Base-by-base conservation (phyloP, 2,329 filamentous ascomycete genomes). In the Sphaerulina musiva region DNA sequence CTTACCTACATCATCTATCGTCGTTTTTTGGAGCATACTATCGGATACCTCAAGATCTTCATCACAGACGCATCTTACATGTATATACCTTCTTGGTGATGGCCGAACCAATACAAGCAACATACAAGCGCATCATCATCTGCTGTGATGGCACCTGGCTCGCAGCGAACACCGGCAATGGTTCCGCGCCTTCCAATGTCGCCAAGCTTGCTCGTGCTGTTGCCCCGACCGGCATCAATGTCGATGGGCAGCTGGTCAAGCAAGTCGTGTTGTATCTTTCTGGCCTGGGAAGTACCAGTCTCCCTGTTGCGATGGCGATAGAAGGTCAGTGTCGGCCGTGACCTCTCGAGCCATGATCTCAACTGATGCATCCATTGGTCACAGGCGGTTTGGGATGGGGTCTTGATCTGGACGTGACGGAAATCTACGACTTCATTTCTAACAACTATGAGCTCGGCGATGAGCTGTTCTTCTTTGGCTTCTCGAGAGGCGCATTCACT, bases 361-460 rank as follows among this genome's bases (percentile, higher is more conserved):
- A 20, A 20, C 20, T 20, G 20, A 20, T 20, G 20, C 20, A 20
- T 20, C 20, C 20, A 4, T 20, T 20, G 20, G 2, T 20, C 20
- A 20, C 20, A 41, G 56, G 56, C 7, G 55, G 52, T 23, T 6
- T 58, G 9, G 55, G 52, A 42, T 54, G 43, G 48, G 74, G 74
- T 4, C 65, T 77, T 4, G 66, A 66, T 5, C 70, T 74, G 29
- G 72, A 73, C 40, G 71, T 77, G 7, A 66, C 72, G 14, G 68
- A 74, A 59, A 69, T 65, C 0, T 76, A 78, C 53, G 72, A 70
- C 10, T 78, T 78, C 59, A 65, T 78, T 1, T 69, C 71, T n/a
- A 75, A 75, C 59, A 78, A 78, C 62, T 78, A 74, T 59, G 66
- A 70, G 34, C 68, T 68, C 1, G 76, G 75, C 47, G 76, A 75